Evolutionary conservation across 1,284 basidiomycete genomes (phyloP), one percentile per base, ranked within the genome.

Genomic region (Cronartium quercuum): DNA sequence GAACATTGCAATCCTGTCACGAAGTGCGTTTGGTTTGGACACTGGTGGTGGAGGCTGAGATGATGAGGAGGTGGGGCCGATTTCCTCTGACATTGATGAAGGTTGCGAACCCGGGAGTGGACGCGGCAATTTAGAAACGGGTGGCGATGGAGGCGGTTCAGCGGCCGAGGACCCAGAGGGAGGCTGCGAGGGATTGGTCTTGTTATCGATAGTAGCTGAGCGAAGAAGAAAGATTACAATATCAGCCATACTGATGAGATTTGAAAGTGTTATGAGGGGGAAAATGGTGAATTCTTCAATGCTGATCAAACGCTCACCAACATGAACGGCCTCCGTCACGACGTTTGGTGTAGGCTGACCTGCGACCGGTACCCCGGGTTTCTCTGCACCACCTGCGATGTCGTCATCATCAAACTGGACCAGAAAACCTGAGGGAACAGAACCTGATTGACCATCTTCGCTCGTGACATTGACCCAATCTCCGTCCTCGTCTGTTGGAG

Each of bases 1-100:
- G 65, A 75, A 75, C 71, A 75, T 75, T 18, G 71, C 71, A 24
- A 75, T 75, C 44, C 71, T 21, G 62, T 75, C 71, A 60, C 71
- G 71, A 29, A 75, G 65, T 7, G 64, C 71, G 61, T 67, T 67
- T 18, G 71, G 71, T 60, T 75, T 75, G 21, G 65, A 21, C 42
- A 65, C 51, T 41, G 65, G 71, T 35, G 64, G 55, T 2, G 65
- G 71, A 10, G 71, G 71, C 38, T 21, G 47, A 42, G 61, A 42
- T 34, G 71, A 60, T 29, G 57, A 51, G 29, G 64, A 29, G 35
- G 66, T 44, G 6, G 66, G 2, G 38, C 40, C 2, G 15, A 34
- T 15, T 66, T 55, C 35, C 35, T 58, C 61, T 18, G 55, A 41
- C 35, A 24, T 73, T 65, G 70, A 55, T 55, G 68, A 15, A 35